Base-by-base conservation (phyloP, 179 eudicot genomes). In the Beta lomatogona region DNA sequence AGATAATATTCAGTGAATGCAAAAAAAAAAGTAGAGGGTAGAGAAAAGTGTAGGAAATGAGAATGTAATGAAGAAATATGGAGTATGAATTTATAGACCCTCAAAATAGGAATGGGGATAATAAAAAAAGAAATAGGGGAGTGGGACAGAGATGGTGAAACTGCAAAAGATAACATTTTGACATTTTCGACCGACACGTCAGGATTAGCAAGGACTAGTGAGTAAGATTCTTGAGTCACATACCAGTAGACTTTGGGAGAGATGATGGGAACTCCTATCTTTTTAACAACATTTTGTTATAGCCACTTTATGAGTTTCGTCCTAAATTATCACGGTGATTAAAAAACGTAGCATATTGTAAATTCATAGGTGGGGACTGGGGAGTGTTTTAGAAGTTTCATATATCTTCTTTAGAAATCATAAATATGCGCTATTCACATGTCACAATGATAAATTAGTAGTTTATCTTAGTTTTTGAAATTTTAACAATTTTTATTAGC, bases 141-240 rank as follows among this genome's bases (percentile, higher is more conserved):
- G 69, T 22, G 69, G 84, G 80, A n/a, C 50, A 57, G 45, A 76
- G 25, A 25, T 9, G 64, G 63, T 0, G 72, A 68, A 81, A 48
- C 14, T 16, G 44, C 19, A 16, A 10, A 45, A 57, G 85, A 75
- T 67, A 50, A 75, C 28, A n/a, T 79, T 79, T 72, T 48, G 82
- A 83, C 82, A 58, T 31, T 64, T 63, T 70, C 75, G 79, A 67
- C 73, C 81, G 78, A 84, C 84, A 84, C 86, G 86, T 84, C 86
- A 84, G 54, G 13, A 45, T 68, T 75, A 16, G 52, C 10, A 69
- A 69, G 53, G 69, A 64, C 52, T 69, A 44, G 11, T 1, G 73
- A 69, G 52, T 69, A 69, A 69, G 73, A 69, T 69, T 69, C 73
- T 69, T 13, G 73, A 69, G 25, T 69, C 73, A 44, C 52, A 13